phyloP scores from a whole-genome alignment of 2,329 filamentous ascomycete species.

The Juglanconis sp. region DNA sequence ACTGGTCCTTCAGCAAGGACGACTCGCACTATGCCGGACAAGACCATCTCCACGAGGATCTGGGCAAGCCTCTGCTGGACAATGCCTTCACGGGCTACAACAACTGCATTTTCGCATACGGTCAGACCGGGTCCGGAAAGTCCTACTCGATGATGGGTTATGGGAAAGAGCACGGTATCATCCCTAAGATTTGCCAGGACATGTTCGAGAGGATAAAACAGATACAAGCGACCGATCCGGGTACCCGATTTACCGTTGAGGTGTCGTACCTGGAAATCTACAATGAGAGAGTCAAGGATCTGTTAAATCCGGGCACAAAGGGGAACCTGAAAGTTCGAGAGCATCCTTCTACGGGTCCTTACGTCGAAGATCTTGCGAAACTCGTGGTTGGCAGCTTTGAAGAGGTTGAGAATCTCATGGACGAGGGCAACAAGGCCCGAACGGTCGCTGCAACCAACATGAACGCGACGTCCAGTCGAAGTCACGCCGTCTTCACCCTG shows the following conservation, averaged over 20 bases:
- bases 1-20: constrained; percentile 91
- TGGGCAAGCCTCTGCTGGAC: constrained; percentile 87
- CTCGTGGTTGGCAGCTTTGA: constrained; percentile 88
- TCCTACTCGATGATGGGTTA: constrained; percentile 99
- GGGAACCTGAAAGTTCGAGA: constrained; percentile 96
- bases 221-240: constrained; percentile 65
- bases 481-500: constrained; percentile 95
- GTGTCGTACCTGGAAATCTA: constrained; percentile 99
- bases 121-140: constrained; percentile 96
- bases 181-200: constrained; percentile 93
- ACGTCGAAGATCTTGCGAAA: constrained; percentile 96
- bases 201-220: constrained; percentile 87
- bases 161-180: constrained; percentile 91
- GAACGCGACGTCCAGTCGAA: constrained; percentile 98
- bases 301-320: constrained; percentile 92
- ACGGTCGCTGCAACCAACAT: constrained; percentile 99
- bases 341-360: constrained; percentile 94
- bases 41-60: constrained; percentile 80
- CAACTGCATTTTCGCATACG: constrained; percentile 99
- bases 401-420: constrained; percentile 97
- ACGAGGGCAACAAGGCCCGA: constrained; percentile 97
- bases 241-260: constrained; percentile 86
- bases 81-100: constrained; percentile 99
- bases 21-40: constrained; percentile 86
- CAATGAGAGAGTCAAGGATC: constrained; percentile 93